These are phyloP conservation scores for Neonectria ditissima DNA, from an alignment of 2,329 filamentous ascomycete species.

Conservation along the genomic window DNA sequence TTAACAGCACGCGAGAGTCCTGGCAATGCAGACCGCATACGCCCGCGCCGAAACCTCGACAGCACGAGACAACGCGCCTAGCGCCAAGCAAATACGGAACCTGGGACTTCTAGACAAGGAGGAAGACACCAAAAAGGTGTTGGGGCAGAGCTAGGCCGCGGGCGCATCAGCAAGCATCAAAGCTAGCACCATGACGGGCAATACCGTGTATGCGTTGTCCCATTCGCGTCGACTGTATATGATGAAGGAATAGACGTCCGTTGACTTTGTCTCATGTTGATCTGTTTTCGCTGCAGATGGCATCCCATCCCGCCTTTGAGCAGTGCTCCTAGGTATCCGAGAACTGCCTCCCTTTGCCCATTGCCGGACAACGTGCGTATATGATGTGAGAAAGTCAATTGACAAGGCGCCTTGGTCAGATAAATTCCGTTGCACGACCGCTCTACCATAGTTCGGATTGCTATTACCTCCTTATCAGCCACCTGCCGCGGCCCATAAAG, in stretches of 20 bases:
- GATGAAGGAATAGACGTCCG: conserved; percentile 39
- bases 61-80: conserved; percentile 83
- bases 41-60: conserved; percentile 81
- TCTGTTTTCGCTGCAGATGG: background rate
- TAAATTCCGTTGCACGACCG: background rate
- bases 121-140: conserved; percentile 77
- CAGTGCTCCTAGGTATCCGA: background rate
- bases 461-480: too few relatives aligned
- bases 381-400: background rate
- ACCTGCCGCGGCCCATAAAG: background rate
- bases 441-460: background rate
- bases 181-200: conserved; percentile 4
- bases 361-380: background rate
- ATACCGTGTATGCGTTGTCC: conserved; percentile 12
- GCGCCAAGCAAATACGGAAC: conserved; percentile 87
- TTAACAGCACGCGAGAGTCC: conserved; percentile 78
- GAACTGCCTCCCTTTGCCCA: background rate
- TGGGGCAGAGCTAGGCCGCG: conserved; percentile 51
- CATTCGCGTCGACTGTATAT: conserved; percentile 34
- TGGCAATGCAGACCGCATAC: conserved; percentile 85
- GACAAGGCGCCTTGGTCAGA: background rate
- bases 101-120: conserved; percentile 87
- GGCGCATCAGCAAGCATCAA: conserved; percentile 14
- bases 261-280: conserved; percentile 22
- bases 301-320: background rate